Evolutionary conservation across 2,329 filamentous ascomycete species (phyloP).

Genomic region (Aspergillus ochraceoroseus): DNA sequence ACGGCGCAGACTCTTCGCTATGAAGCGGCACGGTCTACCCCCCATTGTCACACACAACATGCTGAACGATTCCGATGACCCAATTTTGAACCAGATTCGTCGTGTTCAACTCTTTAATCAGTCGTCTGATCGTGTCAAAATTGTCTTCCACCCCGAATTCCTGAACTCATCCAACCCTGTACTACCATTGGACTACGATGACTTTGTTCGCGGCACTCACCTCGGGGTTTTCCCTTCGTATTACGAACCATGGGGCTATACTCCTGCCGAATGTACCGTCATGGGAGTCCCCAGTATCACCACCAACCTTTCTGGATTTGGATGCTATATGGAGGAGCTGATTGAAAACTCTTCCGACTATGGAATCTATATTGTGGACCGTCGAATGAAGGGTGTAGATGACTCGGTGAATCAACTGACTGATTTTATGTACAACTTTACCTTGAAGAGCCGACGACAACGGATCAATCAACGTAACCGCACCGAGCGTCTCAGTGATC

Average conservation of each 20-base stretch:
- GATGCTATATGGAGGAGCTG: slow-evolving; percentile 98
- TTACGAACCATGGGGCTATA: slow-evolving; percentile 99
- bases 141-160: slow-evolving; percentile 97
- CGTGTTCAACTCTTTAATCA: slow-evolving; percentile 97
- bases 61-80: slow-evolving; percentile 88
- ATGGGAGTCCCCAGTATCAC: slow-evolving; percentile 99
- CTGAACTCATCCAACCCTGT: slow-evolving; percentile 93
- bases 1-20: slow-evolving; percentile 85
- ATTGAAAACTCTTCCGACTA: slow-evolving; percentile 98
- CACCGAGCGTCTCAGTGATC: slow-evolving; percentile 87
- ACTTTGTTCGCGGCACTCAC: slow-evolving; percentile 96
- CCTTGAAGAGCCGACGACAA: slow-evolving; percentile 86
- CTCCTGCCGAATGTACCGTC: slow-evolving; percentile 94
- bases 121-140: slow-evolving; percentile 88
- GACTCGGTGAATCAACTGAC: slow-evolving; percentile 95
- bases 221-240: slow-evolving; percentile 94
- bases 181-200: slow-evolving; percentile 91
- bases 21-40: slow-evolving; percentile 86
- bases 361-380: slow-evolving; percentile 97
- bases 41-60: slow-evolving; percentile 99
- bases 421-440: slow-evolving; percentile 89
- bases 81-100: slow-evolving; percentile 90
- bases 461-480: slow-evolving; percentile 98
- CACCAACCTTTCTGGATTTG: slow-evolving; percentile 94
- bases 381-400: slow-evolving; percentile 89